Evolutionary conservation across 169 alveolate species (phyloP).

Genomic region (Cryptosporidium andersoni): DNA sequence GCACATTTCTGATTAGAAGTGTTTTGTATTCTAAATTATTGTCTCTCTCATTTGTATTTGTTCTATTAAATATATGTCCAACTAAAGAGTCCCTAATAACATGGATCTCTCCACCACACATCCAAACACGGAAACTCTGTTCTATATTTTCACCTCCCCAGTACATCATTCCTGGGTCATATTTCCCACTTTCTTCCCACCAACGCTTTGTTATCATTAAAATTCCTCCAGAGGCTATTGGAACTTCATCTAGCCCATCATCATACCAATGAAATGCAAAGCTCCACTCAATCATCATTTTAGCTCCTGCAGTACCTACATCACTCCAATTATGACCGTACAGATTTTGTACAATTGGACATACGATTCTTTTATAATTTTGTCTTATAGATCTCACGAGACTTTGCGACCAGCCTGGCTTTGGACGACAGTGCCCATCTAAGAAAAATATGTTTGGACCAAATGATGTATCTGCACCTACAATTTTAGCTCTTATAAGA

Average conservation of each 20-base stretch:
- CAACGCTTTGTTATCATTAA: constrained; percentile 75
- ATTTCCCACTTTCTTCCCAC: constrained; percentile 81
- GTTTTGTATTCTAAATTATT: constrained; percentile 59
- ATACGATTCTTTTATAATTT: constrained; percentile 78
- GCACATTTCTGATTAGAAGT: constrained; percentile 38
- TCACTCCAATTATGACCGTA: constrained; percentile 73
- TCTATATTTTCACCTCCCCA: constrained; percentile 83
- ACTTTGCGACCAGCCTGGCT: constrained; percentile 71
- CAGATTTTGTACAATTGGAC: constrained; percentile 74
- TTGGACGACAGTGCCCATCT: constrained; percentile 80
- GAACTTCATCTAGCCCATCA: constrained; percentile 75
- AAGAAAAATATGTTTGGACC: constrained; percentile 76
- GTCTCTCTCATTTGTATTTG: constrained; percentile 18
- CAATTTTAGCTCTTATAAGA: constrained; percentile 73
- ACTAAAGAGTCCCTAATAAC: constrained; percentile 66
- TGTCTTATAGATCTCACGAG: constrained; percentile 72
- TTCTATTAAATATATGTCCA: constrained; percentile 69
- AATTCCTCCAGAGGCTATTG: constrained; percentile 78
- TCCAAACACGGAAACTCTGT: constrained; percentile 77
- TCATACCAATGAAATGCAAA: constrained; percentile 80
- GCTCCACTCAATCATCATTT: constrained; percentile 81
- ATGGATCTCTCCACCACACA: constrained; percentile 81
- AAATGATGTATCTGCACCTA: constrained; percentile 75
- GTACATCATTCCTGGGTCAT: constrained; percentile 74
- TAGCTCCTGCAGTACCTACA: constrained; percentile 72